Evolutionary conservation across 179 eudicot genomes (phyloP), one percentile per base, ranked within the genome.

Genomic region (Sideroxylon spinosum): DNA sequence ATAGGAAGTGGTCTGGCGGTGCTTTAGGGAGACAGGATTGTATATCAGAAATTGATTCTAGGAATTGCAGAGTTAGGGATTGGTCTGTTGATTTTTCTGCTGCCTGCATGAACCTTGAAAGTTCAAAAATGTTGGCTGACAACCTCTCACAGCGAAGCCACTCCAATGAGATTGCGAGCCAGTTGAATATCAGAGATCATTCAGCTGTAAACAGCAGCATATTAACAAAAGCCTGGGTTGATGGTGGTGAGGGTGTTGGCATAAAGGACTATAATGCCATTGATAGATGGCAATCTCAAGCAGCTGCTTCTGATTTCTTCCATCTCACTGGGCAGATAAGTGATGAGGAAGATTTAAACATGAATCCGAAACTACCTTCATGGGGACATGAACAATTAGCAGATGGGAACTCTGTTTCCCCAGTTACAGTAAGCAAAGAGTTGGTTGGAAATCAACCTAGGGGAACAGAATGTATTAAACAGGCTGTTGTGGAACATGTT

Each of bases 271-370:
- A 86, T 81, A 90, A 82, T 85, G 99, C 97, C 77, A 96, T 96
- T 80, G 97, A 96, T 75, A 92, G 96, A 82, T 94, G 98, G 99
- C 99, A 96, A 81, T 91, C 91, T 71, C 99, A 96, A 84, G 99
- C 98, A 62, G 97, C 97, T 37, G 97, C 92, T 48, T 91, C 92
- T 83, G 98, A 91, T 71, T 94, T 78, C 79, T 79, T 75, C 74
- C 85, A 89, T 67, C 87, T 88, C 86, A 90, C 96, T 68, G 88
- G 80, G 84, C 85, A 82, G 67, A 20, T 89, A 63, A 86, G 75
- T 80, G 98, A 94, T 84, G 97, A 92, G 83, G 97, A 90, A 83
- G 96, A 94, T 79, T 96, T 97, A 78, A 93, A 86, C 79, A 78
- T 85, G 80, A 83, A 82, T 81, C 83, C 89, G n/a, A 88, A 86